A percentile compares a stretch with the other conserved stretches of the same genome.
phyloP scores from a whole-genome alignment of 768 basidiomycete genomes.

The Boletales sp. region DNA sequence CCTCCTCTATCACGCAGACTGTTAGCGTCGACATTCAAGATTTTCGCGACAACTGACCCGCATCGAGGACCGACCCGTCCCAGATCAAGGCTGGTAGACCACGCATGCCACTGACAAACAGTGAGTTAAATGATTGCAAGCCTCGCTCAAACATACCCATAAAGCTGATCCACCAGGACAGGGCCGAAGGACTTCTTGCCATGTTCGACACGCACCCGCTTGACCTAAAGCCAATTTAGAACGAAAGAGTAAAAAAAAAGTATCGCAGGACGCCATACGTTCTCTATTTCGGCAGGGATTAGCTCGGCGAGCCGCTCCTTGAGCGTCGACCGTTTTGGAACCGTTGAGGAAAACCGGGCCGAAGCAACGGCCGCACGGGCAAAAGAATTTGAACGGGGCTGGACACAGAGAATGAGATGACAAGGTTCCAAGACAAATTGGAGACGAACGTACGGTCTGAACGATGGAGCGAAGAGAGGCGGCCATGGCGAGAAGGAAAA shows the following conservation, averaged over 20 bases:
- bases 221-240: conserved; percentile 50
- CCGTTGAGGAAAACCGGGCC: conserved; percentile 62
- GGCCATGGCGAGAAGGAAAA: conserved; percentile 37
- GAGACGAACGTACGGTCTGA: conserved; percentile 29
- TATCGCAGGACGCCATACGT: conserved; percentile 14
- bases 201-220: conserved; percentile 78
- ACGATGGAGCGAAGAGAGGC: conserved; percentile 35
- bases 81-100: conserved; percentile 93
- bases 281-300: conserved; percentile 76
- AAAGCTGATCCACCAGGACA: conserved; percentile 86
- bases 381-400: conserved; percentile 47
- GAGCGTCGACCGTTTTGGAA: conserved; percentile 67
- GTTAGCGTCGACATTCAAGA: background rate
- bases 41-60: conserved; percentile 47
- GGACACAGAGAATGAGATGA: conserved; percentile 2
- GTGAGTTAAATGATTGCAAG: conserved; percentile 5
- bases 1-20: conserved; percentile 61
- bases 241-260: background rate
- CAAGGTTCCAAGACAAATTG: conserved; percentile 14
- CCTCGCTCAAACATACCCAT: conserved; percentile 53
- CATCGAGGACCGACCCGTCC: conserved; percentile 97
- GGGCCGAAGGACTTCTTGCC: conserved; percentile 94
- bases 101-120: conserved; percentile 66
- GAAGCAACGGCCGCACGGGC: conserved; percentile 44
- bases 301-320: conserved; percentile 93